phyloP scores from a whole-genome alignment of 2,329 filamentous ascomycete species.

The Arthrobotrys musiformis region DNA sequence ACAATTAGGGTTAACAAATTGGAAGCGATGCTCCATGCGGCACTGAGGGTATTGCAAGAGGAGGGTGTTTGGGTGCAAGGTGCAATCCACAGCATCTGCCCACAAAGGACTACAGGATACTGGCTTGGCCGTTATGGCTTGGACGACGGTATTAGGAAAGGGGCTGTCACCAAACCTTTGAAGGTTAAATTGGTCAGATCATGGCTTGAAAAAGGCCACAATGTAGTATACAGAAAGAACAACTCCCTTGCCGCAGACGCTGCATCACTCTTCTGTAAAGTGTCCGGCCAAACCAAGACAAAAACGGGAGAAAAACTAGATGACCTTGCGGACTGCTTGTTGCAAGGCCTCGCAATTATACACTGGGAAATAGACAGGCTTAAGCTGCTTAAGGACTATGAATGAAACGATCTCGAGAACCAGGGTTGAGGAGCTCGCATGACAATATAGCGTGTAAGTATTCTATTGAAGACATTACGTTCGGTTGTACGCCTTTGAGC shows the following conservation, averaged over 20 bases:
- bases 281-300: conserved; percentile 12
- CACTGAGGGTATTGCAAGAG: conserved; percentile 69
- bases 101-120: conserved; percentile 40
- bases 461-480: neutral
- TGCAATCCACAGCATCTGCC: conserved; percentile 56
- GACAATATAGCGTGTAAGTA: neutral
- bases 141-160: neutral
- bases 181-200: conserved; percentile 73
- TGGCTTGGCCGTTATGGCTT: conserved; percentile 31
- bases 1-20: conserved; percentile 83
- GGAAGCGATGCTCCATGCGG: conserved; percentile 82
- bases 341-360: conserved; percentile 81
- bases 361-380: conserved; percentile 75
- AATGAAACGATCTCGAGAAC: neutral
- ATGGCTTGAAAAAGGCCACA: conserved; percentile 65
- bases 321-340: conserved; percentile 80
- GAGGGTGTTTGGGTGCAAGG: conserved; percentile 63
- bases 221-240: conserved; percentile 52
- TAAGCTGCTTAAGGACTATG: conserved; percentile 58
- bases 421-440: neutral
- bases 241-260: conserved; percentile 55
- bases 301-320: conserved; percentile 72
- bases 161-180: conserved; percentile 56
- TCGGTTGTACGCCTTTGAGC: neutral
- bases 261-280: conserved; percentile 54